phyloP scores from a whole-genome alignment of 805 yeast species.

The Cyberlindnera lachancei region DNA sequence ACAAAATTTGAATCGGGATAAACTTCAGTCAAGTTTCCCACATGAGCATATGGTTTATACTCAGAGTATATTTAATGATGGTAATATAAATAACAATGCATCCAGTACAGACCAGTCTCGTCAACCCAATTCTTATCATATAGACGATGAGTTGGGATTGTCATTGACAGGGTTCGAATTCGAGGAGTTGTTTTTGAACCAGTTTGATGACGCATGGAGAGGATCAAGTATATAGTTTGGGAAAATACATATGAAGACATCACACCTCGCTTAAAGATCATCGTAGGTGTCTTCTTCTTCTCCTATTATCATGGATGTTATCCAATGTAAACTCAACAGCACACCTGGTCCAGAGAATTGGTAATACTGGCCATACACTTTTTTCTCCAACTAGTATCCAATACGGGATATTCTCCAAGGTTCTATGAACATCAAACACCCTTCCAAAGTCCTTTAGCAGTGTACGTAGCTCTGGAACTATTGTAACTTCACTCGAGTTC shows the following conservation, averaged over 20 bases:
- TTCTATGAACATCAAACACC: conserved; percentile 52
- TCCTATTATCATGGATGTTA: conserved; percentile 43
- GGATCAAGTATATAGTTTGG: too few relatives aligned
- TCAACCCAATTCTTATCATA: too few relatives aligned
- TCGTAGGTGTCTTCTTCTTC: conserved; percentile 5
- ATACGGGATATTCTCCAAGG: conserved; percentile 79
- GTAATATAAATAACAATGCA: too few relatives aligned
- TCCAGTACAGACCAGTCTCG: too few relatives aligned
- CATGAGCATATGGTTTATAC: too few relatives aligned
- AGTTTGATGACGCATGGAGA: too few relatives aligned
- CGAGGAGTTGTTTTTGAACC: not conserved
- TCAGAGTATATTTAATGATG: too few relatives aligned
- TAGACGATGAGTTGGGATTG: too few relatives aligned
- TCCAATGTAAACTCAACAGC: conserved; percentile 86
- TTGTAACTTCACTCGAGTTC: conserved; percentile 75
- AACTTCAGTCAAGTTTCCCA: too few relatives aligned
- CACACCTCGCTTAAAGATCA: too few relatives aligned
- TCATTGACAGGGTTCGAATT: not conserved
- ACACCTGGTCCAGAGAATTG: conserved; percentile 80
- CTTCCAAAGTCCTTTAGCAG: conserved; percentile 29
- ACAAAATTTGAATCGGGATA: too few relatives aligned
- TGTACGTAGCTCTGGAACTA: conserved; percentile 79
- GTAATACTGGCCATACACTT: conserved; percentile 87
- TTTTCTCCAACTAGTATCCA: conserved; percentile 90
- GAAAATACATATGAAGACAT: too few relatives aligned